A percentile compares a stretch with the other conserved stretches of the same genome.
phyloP scores from a whole-genome alignment of 345 rosid species.

The Odontarrhena argentea region DNA sequence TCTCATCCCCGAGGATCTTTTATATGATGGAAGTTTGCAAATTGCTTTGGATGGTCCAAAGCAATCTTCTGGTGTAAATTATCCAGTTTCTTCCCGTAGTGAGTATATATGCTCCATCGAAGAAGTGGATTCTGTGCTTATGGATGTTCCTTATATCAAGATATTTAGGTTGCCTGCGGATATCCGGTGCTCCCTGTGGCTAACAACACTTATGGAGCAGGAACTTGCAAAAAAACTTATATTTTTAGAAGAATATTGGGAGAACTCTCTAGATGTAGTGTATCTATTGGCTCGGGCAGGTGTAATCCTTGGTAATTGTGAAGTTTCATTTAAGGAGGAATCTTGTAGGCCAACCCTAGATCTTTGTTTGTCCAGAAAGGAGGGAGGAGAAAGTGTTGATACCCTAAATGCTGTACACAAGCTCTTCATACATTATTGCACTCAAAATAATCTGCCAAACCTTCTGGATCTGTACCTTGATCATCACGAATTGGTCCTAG shows the following conservation, averaged over 20 bases:
- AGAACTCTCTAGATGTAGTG: slow-evolving; percentile 67
- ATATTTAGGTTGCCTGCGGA: slow-evolving; percentile 61
- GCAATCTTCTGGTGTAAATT: slow-evolving; percentile 49
- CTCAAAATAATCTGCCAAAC: slow-evolving; percentile 72
- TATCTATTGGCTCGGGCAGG: slow-evolving; percentile 81
- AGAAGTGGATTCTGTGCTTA: slow-evolving; percentile 75
- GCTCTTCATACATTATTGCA: slow-evolving; percentile 64
- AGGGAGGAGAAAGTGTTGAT: slow-evolving; percentile 46
- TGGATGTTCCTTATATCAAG: slow-evolving; percentile 81
- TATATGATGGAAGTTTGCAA: slow-evolving; percentile 76
- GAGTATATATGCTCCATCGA: slow-evolving; percentile 69
- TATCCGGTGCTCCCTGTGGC: slow-evolving; percentile 65
- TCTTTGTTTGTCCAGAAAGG: slow-evolving; percentile 45
- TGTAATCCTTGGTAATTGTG: slow-evolving; percentile 55
- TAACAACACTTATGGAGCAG: slow-evolving; percentile 75
- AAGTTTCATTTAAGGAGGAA: slow-evolving; percentile 48
- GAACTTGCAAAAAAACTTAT: slow-evolving; percentile 81
- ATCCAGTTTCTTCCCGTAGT: slow-evolving; percentile 49
- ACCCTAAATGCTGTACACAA: slow-evolving; percentile 67
- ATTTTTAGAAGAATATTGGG: slow-evolving; percentile 88
- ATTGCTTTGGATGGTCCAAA: slow-evolving; percentile 67
- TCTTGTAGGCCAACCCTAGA: slow-evolving; percentile 48
- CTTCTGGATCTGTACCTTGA: slow-evolving; percentile 90
- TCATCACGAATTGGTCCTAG: slow-evolving; percentile 63
- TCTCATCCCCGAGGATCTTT: slow-evolving; percentile 64